Base-by-base conservation (phyloP, 1,284 basidiomycete genomes). In the Tilletia caries region DNA sequence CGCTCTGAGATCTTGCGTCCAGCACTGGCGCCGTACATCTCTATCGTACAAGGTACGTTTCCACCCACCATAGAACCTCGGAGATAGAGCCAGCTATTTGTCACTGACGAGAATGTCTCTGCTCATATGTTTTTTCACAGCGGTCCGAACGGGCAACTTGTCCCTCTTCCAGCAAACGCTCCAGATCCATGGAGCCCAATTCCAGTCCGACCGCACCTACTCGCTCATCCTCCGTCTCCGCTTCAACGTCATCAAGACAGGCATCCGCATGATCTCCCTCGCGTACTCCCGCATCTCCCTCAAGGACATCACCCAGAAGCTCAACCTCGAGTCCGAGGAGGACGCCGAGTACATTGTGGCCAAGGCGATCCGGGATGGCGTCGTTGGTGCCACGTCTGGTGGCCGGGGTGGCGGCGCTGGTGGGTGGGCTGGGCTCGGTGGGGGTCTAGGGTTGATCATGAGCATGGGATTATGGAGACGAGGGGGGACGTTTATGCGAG, bases 171-270 rank as follows among this genome's bases (percentile, higher is more conserved):
- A 95, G 83, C 85, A 87, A 37, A 93, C 93, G 0, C 88, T 98
- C 67, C 88, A 88, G 37, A 88, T 88, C 68, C 90, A 98, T 84
- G 88, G 91, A 8, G 84, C 87, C 1, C 89, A 89, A 65, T 98
- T 98, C 85, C 88, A 90, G 75, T 86, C 88, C 1, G 95, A 99
- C 87, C 91, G 90, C 76, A 97, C 93, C 1, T 91, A 92, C 84
- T 92, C 93, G 23, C 88, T 99, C 69, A 94, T 99, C 82, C 89
- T 93, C 67, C 92, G 95, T 27, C 88, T 99, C 64, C 90, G 95
- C 23, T 95, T 98, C 86, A 98, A 97, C 83, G 96, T 98, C 67
- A 97, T 99, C 88, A 98, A 98, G 87, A 98, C 96, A 0, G 96
- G 95, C 32, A 92, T 99, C 74, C 90, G 95, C 54, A 89, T 94